Conservation (phyloP, 352 stramenopile genomes). For the Pythium aphanidermatum region DNA sequence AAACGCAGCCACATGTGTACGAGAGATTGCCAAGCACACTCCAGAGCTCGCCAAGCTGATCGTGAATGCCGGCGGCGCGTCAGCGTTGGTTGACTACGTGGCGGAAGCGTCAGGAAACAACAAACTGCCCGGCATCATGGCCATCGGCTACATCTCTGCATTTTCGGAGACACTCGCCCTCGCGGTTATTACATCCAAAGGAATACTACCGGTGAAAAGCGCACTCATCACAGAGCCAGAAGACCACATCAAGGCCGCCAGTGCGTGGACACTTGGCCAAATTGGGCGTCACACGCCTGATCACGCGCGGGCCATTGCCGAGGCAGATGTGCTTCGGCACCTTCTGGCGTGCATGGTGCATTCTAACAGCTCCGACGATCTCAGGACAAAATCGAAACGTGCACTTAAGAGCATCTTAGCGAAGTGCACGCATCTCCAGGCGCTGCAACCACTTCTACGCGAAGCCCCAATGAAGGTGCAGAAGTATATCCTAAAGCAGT, state of each 20-base stretch:
- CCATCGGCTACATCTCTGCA: slow-evolving; percentile 92
- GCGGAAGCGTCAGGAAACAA: slow-evolving; percentile 88
- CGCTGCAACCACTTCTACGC: slow-evolving; percentile 89
- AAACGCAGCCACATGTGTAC: slow-evolving; percentile 93
- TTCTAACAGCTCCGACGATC: slow-evolving; percentile 88
- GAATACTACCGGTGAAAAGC: slow-evolving; percentile 90
- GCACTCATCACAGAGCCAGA: slow-evolving; percentile 91
- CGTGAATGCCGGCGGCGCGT: slow-evolving; percentile 93
- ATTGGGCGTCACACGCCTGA: slow-evolving; percentile 93
- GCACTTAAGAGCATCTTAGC: slow-evolving; percentile 91
- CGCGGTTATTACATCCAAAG: slow-evolving; percentile 93
- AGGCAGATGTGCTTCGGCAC: slow-evolving; percentile 91
- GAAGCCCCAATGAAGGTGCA: slow-evolving; percentile 92
- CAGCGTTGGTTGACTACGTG: slow-evolving; percentile 92
- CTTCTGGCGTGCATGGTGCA: slow-evolving; percentile 93
- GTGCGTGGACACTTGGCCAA: slow-evolving; percentile 93
- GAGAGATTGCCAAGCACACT: slow-evolving; percentile 94
- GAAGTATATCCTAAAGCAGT: slow-evolving; percentile 96
- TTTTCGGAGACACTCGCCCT: slow-evolving; percentile 94
- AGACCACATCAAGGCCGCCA: slow-evolving; percentile 94
- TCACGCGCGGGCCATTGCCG: slow-evolving; percentile 88
- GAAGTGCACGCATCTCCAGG: slow-evolving; percentile 93
- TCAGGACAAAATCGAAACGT: slow-evolving; percentile 93
- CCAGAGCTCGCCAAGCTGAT: slow-evolving; percentile 94
- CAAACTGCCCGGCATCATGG: slow-evolving; percentile 94